Conservation (phyloP, 768 basidiomycete species). For the Sutorius australiensis region DNA sequence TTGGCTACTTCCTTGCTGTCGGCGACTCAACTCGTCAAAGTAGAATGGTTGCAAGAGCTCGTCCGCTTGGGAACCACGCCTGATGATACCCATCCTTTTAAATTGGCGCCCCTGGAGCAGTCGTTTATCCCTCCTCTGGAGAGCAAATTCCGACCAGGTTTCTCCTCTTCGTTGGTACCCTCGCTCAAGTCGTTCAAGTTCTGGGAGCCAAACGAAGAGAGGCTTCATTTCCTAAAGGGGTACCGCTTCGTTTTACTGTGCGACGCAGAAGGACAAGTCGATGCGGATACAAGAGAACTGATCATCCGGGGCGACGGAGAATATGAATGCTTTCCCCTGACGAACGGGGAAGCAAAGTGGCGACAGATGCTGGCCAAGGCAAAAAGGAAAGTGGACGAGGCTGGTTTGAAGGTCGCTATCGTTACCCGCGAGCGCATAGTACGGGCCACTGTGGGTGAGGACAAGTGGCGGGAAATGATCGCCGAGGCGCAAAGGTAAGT, state of each 20-base stretch:
- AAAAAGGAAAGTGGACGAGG: conserved; percentile 42
- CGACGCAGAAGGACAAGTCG: conserved; percentile 49
- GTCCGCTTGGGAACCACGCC: conserved; percentile 46
- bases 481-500: conserved; percentile 50
- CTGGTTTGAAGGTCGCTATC: conserved; percentile 46
- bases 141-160: conserved; percentile 56
- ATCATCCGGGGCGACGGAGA: conserved; percentile 55
- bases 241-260: conserved; percentile 60
- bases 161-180: conserved; percentile 46
- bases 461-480: conserved; percentile 52
- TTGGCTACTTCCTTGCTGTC: conserved; percentile 60
- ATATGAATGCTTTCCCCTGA: conserved; percentile 60
- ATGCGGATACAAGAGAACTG: conserved; percentile 49
- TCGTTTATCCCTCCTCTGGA: conserved; percentile 47
- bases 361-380: conserved; percentile 50
- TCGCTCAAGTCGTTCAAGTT: conserved; percentile 48
- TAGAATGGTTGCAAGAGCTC: conserved; percentile 65
- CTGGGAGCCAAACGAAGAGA: conserved; percentile 68
- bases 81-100: conserved; percentile 31
- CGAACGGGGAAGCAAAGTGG: conserved; percentile 46
- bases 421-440: conserved; percentile 50
- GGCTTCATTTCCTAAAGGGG: conserved; percentile 49
- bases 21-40: conserved; percentile 55
- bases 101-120: conserved; percentile 44
- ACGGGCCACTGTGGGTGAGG: conserved; percentile 47